Evolutionary conservation across 257 asterid genomes (phyloP).

Genomic region (Fraxinus excelsior): DNA sequence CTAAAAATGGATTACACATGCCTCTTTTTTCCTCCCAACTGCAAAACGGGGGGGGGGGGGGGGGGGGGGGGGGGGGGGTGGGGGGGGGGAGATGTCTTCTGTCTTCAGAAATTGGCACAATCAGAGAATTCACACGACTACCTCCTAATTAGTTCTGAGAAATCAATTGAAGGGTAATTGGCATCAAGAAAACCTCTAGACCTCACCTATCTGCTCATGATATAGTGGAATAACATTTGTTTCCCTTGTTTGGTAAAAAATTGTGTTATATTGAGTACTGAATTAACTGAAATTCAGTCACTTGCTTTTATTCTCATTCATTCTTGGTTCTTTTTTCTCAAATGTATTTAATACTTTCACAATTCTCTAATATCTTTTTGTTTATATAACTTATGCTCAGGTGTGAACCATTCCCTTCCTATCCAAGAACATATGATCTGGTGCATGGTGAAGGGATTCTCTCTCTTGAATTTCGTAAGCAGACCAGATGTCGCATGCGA

Average conservation of each 20-base stretch:
- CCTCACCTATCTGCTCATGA: not conserved
- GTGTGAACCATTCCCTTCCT: constrained; percentile 98
- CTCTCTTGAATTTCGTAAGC: constrained; percentile 76
- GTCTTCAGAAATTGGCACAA: not conserved
- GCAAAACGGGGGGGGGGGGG: no score
- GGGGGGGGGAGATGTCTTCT: not conserved
- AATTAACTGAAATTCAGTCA: constrained; percentile 9
- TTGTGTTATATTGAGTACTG: not conserved
- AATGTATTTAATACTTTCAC: not conserved
- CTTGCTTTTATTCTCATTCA: not conserved
- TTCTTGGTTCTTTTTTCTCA: no score
- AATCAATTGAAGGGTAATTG: not conserved
- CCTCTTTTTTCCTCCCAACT: no score
- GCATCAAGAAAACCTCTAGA: not conserved
- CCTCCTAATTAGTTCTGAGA: not conserved
- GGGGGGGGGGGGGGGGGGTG: no score
- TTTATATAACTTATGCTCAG: constrained; percentile 37
- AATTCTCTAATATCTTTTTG: constrained; percentile 13
- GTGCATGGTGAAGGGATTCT: constrained; percentile 92
- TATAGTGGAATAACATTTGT: not conserved
- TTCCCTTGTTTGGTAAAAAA: not conserved
- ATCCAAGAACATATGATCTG: constrained; percentile 96
- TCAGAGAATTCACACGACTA: not conserved
- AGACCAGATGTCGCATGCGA: constrained; percentile 72
- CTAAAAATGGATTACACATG: not conserved